Evolutionary conservation across 2,329 filamentous ascomycete genomes (phyloP), one percentile per base, ranked within the genome.

Genomic region (Botrytis sinoallii): DNA sequence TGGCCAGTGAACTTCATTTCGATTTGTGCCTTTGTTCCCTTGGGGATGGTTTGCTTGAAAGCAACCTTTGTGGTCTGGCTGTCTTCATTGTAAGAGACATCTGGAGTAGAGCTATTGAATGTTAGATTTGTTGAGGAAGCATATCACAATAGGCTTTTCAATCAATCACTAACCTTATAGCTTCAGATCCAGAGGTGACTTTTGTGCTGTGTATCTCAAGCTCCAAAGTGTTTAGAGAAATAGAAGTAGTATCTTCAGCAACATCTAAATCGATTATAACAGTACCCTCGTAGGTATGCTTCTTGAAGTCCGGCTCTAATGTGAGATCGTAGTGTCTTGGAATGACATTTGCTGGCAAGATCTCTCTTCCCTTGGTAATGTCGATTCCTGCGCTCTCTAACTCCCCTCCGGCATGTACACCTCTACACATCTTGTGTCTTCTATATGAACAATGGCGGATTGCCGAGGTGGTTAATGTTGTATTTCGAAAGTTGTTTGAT

Each of bases 281-380:
- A 18, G 88, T 91, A 77, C 95, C 95, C 74, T 95, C 89, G 82
- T 95, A 98, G 76, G 90, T 94, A 83, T 96, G 94, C 77, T 92
- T 94, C 79, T 92, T 88, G 79, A 98, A 93, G 85, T 98, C 90
- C 72, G 95, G 94, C 85, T 98, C 96, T 76, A 98, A 87, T 1
- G 93, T 96, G 79, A 98, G 84, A 83, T 97, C 90, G 84, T 98
- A 98, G 85, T 98, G 94, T 57, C 88, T 84, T n/a, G 95, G 95
- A 82, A 95, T 92, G 80, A 98, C 94, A 81, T 98, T 97, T 84
- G 91, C 90, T 70, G 95, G 96, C 79, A 98, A 88, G 77, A 98
- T 91, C 85, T 97, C 92, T 79, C 95, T 91, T 77, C 89, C 90
- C 78, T 88, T 87, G 70, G 87, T 84, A 78, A 92, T 86, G 81